These are phyloP conservation scores for Brassica napus DNA, from an alignment of 345 rosid species.

Conservation along the genomic window DNA sequence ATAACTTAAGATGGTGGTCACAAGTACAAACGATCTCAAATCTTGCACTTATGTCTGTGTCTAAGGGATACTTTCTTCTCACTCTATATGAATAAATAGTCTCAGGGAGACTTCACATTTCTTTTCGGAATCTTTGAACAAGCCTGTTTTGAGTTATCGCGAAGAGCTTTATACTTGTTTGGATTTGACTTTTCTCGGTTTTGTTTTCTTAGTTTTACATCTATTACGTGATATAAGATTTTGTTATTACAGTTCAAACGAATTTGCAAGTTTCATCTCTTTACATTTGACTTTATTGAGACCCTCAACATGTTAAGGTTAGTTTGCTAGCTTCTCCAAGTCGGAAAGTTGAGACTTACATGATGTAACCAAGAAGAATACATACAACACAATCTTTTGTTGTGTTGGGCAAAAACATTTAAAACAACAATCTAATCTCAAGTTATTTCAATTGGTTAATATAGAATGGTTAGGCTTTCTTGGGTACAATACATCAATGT, in stretches of 20 bases:
- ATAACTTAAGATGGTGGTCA: conserved; percentile 53
- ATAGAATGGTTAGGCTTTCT: neutral
- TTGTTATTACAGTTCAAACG: neutral
- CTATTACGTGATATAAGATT: neutral
- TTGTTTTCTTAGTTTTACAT: conserved; percentile 10
- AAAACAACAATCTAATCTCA: neutral
- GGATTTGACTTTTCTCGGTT: conserved; percentile 9
- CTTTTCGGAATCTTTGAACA: conserved; percentile 4
- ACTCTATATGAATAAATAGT: conserved; percentile 24
- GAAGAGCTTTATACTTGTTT: conserved; percentile 23
- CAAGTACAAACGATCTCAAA: conserved; percentile 17
- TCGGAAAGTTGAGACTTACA: neutral
- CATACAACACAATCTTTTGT: neutral
- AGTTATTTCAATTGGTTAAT: neutral
- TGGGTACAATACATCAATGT: neutral
- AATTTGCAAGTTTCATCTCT: neutral
- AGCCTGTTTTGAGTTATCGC: neutral
- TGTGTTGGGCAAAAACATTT: neutral
- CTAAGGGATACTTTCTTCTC: conserved; percentile 17
- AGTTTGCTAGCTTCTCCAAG: neutral
- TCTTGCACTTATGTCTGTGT: neutral
- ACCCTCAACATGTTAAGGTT: neutral
- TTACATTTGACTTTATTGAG: neutral
- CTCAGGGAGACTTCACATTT: conserved; percentile 19
- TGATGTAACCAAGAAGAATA: neutral